Base-by-base conservation (phyloP, 495 filamentous ascomycete genomes). In the Annulohypoxylon maeteangense region DNA sequence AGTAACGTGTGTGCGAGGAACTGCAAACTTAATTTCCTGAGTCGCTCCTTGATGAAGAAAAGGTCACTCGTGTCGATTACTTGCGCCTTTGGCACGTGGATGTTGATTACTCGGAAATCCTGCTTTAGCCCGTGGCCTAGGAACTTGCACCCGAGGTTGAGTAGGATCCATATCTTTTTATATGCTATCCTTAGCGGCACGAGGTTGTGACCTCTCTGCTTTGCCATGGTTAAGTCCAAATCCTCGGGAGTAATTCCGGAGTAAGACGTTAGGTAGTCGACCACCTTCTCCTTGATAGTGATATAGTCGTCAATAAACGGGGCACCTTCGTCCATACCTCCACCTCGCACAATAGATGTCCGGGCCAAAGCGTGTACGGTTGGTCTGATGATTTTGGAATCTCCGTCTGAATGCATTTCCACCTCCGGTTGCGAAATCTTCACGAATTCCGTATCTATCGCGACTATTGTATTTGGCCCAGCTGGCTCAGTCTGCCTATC, bases 221-320 rank as follows among this genome's bases (percentile, higher is more conserved):
- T 86, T 14, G 92, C 92, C 7, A 85, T 87, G 31, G 82, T 83
- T 3, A 88, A 86, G 74, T 97, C 92, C 22, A 99, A 84, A 76
- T 99, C 95, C 0, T 90, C 91, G 1, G 90, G 83, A 10, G 90
- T 89, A 76, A 99, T 94, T 38, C 95, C 95, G 7, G 95, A 98
- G 80, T 90, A 98, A 45, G 89, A 89, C 0, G 95, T 99, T 31
- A 98, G 85, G 74, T 98, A 97, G 80, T 99, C 95, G 42, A 97
- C 92, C n/a, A 99, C 91, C 0, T 90, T 89, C 67, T 97, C 95
- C 20, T 90, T 89, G 62, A 94, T 93, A 18, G 88, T 89, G 63
- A 99, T 97, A 80, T 98, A 98, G 77, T 99, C 95, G 76, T 99
- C 95, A 47, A 99, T 94, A 77, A 98, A 98, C 0, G 95, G 91